Percentiles rank a stretch among this genome's conserved stretches.
phyloP scores from a whole-genome alignment of 2,329 filamentous ascomycete genomes.

The Colletotrichum sp. region DNA sequence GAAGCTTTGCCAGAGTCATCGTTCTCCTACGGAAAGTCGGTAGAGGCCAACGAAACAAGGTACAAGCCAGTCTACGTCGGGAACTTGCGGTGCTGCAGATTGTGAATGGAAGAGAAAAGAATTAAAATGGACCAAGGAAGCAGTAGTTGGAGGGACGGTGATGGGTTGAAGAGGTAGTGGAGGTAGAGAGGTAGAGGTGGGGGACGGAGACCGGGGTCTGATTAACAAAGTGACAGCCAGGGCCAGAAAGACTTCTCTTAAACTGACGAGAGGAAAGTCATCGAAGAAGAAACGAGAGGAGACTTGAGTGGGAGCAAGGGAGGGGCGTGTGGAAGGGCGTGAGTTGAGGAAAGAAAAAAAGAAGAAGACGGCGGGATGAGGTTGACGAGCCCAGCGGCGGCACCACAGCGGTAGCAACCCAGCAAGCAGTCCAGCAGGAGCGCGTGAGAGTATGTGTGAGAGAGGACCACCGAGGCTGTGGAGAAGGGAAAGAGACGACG shows the following conservation, averaged over 20 bases:
- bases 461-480: slow-evolving; percentile 6
- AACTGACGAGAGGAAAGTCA: slow-evolving; percentile 20
- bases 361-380: not conserved
- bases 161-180: slow-evolving; percentile 24
- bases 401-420: not conserved
- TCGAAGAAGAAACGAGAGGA: slow-evolving; percentile 21
- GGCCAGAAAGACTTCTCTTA: slow-evolving; percentile 13
- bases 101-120: slow-evolving; percentile 26
- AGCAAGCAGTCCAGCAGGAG: not conserved
- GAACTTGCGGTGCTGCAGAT: slow-evolving; percentile 37
- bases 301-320: slow-evolving; percentile 1
- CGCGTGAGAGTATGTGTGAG: not conserved
- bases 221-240: slow-evolving; percentile 25
- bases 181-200: slow-evolving; percentile 16
- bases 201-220: slow-evolving; percentile 24
- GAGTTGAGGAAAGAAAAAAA: slow-evolving; percentile 8
- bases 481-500: slow-evolving; percentile 18
- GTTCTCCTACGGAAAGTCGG: slow-evolving; percentile 37
- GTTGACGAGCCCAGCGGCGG: not conserved
- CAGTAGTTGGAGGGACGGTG: slow-evolving; percentile 22
- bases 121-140: slow-evolving; percentile 24
- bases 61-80: slow-evolving; percentile 40
- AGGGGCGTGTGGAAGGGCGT: slow-evolving; percentile 17
- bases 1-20: slow-evolving; percentile 43
- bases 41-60: slow-evolving; percentile 30